These are phyloP conservation scores for Exutisphaerella laricina DNA, from an alignment of 2,329 filamentous ascomycete genomes.

Conservation along the genomic window DNA sequence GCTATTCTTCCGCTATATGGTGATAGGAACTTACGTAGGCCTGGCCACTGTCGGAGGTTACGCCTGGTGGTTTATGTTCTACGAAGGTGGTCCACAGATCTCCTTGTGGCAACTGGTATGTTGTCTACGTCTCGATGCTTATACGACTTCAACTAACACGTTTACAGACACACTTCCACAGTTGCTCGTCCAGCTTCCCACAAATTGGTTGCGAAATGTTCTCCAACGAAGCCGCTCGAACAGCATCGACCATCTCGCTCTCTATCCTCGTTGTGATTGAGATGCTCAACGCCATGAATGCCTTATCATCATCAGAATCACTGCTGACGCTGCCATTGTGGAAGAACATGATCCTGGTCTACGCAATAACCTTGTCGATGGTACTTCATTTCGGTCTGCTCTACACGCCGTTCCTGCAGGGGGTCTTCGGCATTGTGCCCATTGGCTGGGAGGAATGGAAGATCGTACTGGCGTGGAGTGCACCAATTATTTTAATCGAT, in stretches of 20 bases:
- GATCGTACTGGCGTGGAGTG: constrained; percentile 81
- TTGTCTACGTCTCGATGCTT: constrained; percentile 29
- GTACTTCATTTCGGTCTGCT: constrained; percentile 87
- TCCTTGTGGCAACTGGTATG: constrained; percentile 75
- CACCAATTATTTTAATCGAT: constrained; percentile 89
- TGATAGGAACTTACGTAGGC: constrained; percentile 93
- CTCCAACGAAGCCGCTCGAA: constrained; percentile 73
- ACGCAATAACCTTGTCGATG: constrained; percentile 91
- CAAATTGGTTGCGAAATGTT: constrained; percentile 94
- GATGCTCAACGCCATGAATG: constrained; percentile 99
- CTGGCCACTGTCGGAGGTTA: constrained; percentile 93
- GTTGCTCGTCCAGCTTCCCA: constrained; percentile 77
- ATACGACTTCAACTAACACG: constrained; percentile 2
- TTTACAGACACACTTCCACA: constrained; percentile 73
- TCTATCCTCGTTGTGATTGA: constrained; percentile 93
- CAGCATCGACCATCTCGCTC: constrained; percentile 87
- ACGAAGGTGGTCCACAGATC: constrained; percentile 83
- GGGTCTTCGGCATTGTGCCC: constrained; percentile 84
- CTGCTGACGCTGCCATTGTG: constrained; percentile 90
- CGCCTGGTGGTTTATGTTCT: constrained; percentile 99
- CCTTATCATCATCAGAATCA: constrained; percentile 89
- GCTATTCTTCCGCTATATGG: constrained; percentile 96
- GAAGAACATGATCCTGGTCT: constrained; percentile 98
- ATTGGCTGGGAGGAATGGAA: constrained; percentile 85
- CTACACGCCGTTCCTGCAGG: constrained; percentile 84